These are phyloP conservation scores for Cladosporium sp. DNA, from an alignment of 2,329 filamentous ascomycete genomes.

Conservation along the genomic window DNA sequence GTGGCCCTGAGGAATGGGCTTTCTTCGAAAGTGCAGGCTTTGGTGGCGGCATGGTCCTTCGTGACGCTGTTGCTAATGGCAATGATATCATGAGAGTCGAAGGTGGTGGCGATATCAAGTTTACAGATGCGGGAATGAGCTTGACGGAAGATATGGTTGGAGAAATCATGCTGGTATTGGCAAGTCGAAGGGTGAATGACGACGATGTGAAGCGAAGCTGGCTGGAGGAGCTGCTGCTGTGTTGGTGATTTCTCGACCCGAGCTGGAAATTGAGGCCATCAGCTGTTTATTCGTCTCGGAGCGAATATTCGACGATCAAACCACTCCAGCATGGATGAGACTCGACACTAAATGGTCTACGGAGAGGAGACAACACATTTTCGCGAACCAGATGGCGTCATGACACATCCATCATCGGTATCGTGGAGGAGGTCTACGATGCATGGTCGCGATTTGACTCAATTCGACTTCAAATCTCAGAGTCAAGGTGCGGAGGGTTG, in stretches of 20 bases:
- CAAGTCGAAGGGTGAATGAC: background rate
- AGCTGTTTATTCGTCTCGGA: too few relatives aligned
- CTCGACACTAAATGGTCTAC: too few relatives aligned
- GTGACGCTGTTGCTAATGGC: background rate
- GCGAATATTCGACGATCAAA: too few relatives aligned
- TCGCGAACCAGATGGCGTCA: too few relatives aligned
- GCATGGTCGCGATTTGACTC: too few relatives aligned
- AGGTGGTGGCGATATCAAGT: background rate
- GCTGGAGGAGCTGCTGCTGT: background rate
- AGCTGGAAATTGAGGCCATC: too few relatives aligned
- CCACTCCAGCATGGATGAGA: too few relatives aligned
- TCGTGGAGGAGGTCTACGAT: too few relatives aligned
- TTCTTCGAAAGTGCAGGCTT: background rate
- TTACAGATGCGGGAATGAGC: background rate
- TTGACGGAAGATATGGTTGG: background rate
- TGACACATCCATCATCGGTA: too few relatives aligned
- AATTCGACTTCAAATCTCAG: too few relatives aligned
- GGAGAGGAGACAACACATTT: too few relatives aligned
- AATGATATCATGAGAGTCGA: background rate
- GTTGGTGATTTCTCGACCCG: background rate
- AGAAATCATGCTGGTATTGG: background rate
- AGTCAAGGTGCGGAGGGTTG: too few relatives aligned
- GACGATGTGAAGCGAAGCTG: background rate
- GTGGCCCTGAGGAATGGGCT: background rate
- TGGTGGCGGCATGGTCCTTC: background rate